A percentile compares a stretch with the other conserved stretches of the same genome.
phyloP scores from a whole-genome alignment of 1,284 basidiomycete species.

The Earliella scabrosa region DNA sequence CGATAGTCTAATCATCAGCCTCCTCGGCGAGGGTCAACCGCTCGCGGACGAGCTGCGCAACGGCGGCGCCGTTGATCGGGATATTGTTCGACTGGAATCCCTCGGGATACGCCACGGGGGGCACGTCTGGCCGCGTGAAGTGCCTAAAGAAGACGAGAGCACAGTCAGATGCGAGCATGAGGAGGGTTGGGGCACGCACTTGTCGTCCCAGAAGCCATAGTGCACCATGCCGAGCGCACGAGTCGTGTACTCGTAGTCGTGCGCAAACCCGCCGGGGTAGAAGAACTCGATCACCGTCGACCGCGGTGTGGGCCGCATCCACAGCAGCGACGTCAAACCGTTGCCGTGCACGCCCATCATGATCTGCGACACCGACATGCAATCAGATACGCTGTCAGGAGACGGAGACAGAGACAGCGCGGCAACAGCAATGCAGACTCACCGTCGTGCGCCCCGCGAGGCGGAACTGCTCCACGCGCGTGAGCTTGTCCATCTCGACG shows the following conservation, averaged over 20 bases:
- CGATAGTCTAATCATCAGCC: slow-evolving; percentile 38
- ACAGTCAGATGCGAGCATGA: not conserved
- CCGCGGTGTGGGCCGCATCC: slow-evolving; percentile 81
- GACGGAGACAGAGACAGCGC: no score
- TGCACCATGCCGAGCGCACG: slow-evolving; percentile 83
- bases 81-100: slow-evolving; percentile 66
- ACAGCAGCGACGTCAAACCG: slow-evolving; percentile 80
- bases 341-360: slow-evolving; percentile 91
- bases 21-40: slow-evolving; percentile 43
- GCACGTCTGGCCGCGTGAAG: slow-evolving; percentile 53
- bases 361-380: slow-evolving; percentile 51
- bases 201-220: slow-evolving; percentile 82
- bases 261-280: slow-evolving; percentile 82
- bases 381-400: no score
- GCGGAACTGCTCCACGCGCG: slow-evolving; percentile 76
- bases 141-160: slow-evolving; percentile 29
- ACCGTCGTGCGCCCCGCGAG: slow-evolving; percentile 84
- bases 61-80: slow-evolving; percentile 51
- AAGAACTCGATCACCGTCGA: slow-evolving; percentile 91
- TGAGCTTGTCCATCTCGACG: slow-evolving; percentile 81
- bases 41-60: slow-evolving; percentile 41
- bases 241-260: slow-evolving; percentile 85
- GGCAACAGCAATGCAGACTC: no score
- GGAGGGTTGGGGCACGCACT: slow-evolving; percentile 37
- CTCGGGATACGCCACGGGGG: slow-evolving; percentile 53